Base-by-base conservation (phyloP, 352 stramenopile species). In the Phytophthora cryptogea region DNA sequence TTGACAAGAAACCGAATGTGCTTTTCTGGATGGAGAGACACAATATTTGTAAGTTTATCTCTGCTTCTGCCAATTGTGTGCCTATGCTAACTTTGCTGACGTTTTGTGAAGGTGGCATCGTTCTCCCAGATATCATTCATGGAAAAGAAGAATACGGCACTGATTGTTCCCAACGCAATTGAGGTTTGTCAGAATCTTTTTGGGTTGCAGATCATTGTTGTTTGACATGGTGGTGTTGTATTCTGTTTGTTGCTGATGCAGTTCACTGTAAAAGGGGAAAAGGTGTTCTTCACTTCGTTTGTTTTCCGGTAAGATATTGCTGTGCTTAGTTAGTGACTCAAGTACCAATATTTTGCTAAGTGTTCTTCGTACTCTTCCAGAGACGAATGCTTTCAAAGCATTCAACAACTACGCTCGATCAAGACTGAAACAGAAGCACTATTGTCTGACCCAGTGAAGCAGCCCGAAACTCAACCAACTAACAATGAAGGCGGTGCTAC, bases 151-250 rank as follows among this genome's bases (percentile, higher is more conserved):
- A 92, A 94, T 41, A 89, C 84, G 2, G 84, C 86, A 7, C 57
- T 95, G 23, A 91, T 95, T 51, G 86, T 94, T 7, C 86, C 86
- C 3, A 95, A 95, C 37, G 86, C 82, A 11, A 89, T 94, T 31
- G 86, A 95, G 82, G 82, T 94, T 57, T 32, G 65, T 0, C 5
- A 42, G 16, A 39, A 31, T 28, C 31, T n/a, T 31, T 42, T 13
- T 44, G 26, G 16, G 7, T 44, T 17, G 4, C 13, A 20, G 8
- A 10, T 41, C 8, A 39, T 16, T 44, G 14, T 26, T 5, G 26
- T 26, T 28, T 44, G 16, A 42, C 14, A 42, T 3, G 7, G 4
- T 26, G 11, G 39, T 40, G 10, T 56, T 35, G 45, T 14, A 28
- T 27, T 44, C 28, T 45, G 16, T 41, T n/a, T n/a, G n/a, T n/a